These are phyloP conservation scores for Dothiorella sarmentorum DNA, from an alignment of 2,329 filamentous ascomycete genomes.

Conservation along the genomic window DNA sequence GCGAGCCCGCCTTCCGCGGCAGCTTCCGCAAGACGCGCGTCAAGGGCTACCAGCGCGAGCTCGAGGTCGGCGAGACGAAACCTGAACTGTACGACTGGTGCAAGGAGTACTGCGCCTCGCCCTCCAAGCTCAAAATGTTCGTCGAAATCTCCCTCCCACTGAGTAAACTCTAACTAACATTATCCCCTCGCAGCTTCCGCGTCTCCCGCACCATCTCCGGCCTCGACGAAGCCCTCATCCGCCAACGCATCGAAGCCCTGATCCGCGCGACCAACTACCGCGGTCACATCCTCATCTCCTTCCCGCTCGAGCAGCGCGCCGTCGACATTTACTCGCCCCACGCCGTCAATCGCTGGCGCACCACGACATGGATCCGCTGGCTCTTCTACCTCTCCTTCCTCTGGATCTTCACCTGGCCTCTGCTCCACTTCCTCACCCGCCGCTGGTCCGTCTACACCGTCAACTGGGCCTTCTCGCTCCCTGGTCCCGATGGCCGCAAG, in stretches of 20 bases:
- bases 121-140: constrained; percentile 52
- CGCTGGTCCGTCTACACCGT: constrained; percentile 62
- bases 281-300: constrained; percentile 57
- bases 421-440: constrained; percentile 64
- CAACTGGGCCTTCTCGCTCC: constrained; percentile 57
- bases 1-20: constrained; percentile 63
- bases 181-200: constrained; percentile 32
- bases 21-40: constrained; percentile 55
- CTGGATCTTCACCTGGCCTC: constrained; percentile 69
- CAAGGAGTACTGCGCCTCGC: constrained; percentile 60
- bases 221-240: constrained; percentile 57
- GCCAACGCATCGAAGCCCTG: constrained; percentile 52
- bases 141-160: neutral
- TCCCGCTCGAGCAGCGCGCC: constrained; percentile 55
- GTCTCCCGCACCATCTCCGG: constrained; percentile 51
- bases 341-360: constrained; percentile 61
- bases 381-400: constrained; percentile 65
- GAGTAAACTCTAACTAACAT: neutral
- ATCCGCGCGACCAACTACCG: constrained; percentile 65
- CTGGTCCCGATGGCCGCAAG: constrained; percentile 31
- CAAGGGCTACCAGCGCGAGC: constrained; percentile 43
- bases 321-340: constrained; percentile 64
- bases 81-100: constrained; percentile 61
- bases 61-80: constrained; percentile 43
- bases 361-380: constrained; percentile 60